Evolutionary conservation across 225 moss, liverwort and hornwort genomes (phyloP).

Genomic region (Bryoerythrophyllum caledonicum): DNA sequence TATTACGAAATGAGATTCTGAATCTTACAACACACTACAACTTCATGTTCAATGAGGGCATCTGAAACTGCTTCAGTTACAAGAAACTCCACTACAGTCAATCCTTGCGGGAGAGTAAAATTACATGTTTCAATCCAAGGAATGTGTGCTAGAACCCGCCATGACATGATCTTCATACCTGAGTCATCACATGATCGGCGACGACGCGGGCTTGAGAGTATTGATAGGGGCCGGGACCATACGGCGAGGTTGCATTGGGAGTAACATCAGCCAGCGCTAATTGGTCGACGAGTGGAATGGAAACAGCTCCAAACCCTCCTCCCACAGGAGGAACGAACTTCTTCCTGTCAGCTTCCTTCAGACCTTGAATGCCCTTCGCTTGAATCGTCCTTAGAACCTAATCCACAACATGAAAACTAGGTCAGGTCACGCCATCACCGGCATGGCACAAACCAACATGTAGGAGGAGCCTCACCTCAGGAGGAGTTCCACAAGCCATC

Average conservation of each 20-base stretch:
- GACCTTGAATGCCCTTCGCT: conserved; percentile 71
- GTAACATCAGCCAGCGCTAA: conserved; percentile 48
- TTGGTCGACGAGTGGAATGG: conserved; percentile 54
- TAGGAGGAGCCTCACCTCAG: conserved; percentile 45
- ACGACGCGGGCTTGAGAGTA: conserved; percentile 79
- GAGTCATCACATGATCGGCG: conserved; percentile 76
- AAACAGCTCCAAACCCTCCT: conserved; percentile 66
- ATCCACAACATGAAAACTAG: not conserved
- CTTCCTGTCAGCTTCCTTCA: conserved; percentile 57
- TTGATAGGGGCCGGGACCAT: conserved; percentile 67
- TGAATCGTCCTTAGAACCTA: conserved; percentile 80
- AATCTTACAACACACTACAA: no score
- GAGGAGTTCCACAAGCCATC: conserved; percentile 80
- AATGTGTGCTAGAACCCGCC: not conserved
- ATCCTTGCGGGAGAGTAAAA: no score
- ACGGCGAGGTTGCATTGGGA: conserved; percentile 40
- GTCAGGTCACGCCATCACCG: not conserved
- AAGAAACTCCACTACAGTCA: no score
- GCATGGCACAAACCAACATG: not conserved
- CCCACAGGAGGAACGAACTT: conserved; percentile 63
- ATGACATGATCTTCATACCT: conserved; percentile 27
- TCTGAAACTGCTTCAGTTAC: no score
- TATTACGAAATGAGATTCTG: no score
- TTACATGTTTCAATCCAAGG: no score
- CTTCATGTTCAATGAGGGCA: no score